These are phyloP conservation scores for Heterobasidion irregulare DNA, from an alignment of 1,284 basidiomycete genomes.

Conservation along the genomic window DNA sequence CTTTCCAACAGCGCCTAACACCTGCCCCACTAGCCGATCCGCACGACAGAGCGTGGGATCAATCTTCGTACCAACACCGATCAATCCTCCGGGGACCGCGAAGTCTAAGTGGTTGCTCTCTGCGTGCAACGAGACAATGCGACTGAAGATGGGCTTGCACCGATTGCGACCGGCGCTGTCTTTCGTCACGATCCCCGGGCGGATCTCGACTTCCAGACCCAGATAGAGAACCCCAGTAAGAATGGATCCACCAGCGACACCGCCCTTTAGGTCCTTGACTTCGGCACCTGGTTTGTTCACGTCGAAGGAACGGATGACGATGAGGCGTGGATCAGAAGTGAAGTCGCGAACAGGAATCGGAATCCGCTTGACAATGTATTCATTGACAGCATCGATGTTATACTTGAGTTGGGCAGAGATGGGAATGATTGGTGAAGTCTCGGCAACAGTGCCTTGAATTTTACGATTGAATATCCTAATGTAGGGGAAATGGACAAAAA, in stretches of 20 bases:
- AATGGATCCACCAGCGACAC: conserved; percentile 96
- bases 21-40: conserved; percentile 94
- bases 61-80: conserved; percentile 96
- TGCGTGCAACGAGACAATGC: conserved; percentile 87
- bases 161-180: conserved; percentile 85
- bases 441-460: conserved; percentile 84
- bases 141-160: conserved; percentile 91
- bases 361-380: conserved; percentile 96
- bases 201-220: conserved; percentile 94
- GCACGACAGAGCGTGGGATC: conserved; percentile 97
- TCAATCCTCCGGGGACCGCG: conserved; percentile 95
- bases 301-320: conserved; percentile 99
- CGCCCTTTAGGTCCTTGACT: conserved; percentile 95
- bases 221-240: conserved; percentile 87
- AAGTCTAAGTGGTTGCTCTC: conserved; percentile 94
- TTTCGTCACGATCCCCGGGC: conserved; percentile 96
- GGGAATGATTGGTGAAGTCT: conserved; percentile 94
- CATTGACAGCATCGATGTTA: conserved; percentile 99
- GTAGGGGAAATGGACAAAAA: background rate
- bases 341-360: conserved; percentile 94
- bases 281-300: conserved; percentile 99
- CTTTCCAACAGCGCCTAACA: conserved; percentile 89
- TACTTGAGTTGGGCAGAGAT: conserved; percentile 98
- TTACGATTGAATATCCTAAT: background rate
- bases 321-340: conserved; percentile 83